These are phyloP conservation scores for Gloeophyllum trabeum DNA, from an alignment of 768 basidiomycete species.

Conservation along the genomic window DNA sequence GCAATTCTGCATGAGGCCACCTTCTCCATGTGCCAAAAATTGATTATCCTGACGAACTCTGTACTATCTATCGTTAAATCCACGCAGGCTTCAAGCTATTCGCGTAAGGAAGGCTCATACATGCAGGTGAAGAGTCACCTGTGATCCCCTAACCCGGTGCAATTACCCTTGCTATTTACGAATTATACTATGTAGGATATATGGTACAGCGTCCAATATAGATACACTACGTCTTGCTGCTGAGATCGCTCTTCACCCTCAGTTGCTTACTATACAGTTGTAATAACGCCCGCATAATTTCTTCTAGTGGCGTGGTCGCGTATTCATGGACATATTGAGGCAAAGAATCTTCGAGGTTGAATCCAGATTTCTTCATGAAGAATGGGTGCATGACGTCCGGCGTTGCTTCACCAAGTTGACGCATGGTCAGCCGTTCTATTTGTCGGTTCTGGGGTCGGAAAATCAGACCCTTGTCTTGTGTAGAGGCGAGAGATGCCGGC, in stretches of 20 bases:
- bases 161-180: no score
- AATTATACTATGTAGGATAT: no score
- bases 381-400: conserved; percentile 83
- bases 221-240: not conserved
- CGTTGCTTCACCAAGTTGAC: conserved; percentile 81
- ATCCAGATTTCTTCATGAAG: conserved; percentile 77
- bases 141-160: no score
- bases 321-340: conserved; percentile 85
- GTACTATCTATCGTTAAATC: no score
- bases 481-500: not conserved
- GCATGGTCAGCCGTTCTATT: conserved; percentile 75
- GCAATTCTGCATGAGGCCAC: no score
- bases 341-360: conserved; percentile 74
- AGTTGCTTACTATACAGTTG: conserved; percentile 72
- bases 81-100: no score
- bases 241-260: conserved; percentile 9
- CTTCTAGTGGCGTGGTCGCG: conserved; percentile 71
- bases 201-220: not conserved
- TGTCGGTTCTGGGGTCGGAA: conserved; percentile 49
- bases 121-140: no score
- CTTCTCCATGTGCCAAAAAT: no score
- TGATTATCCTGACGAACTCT: no score
- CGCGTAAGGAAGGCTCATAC: no score
- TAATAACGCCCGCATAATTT: conserved; percentile 72
- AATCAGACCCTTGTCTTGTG: conserved; percentile 8